Evolutionary conservation across 331 rosid genomes (phyloP).

Genomic region (Malus hybrid): DNA sequence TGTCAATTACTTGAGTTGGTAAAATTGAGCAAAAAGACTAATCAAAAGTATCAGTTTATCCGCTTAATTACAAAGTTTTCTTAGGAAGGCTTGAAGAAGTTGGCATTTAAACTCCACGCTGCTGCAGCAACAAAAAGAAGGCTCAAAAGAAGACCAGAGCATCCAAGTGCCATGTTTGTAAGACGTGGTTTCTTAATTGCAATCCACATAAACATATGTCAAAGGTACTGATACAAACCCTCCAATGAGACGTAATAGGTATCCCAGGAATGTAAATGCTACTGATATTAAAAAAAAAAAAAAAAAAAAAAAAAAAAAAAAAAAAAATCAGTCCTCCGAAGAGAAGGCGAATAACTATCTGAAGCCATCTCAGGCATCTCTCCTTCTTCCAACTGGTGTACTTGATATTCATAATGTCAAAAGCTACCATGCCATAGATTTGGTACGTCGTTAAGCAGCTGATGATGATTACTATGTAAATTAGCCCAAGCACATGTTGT

Average conservation of each 20-base stretch:
- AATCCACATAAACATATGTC: conserved; percentile 55
- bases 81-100: conserved; percentile 43
- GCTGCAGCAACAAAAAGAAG: conserved; percentile 39
- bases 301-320: too few relatives aligned
- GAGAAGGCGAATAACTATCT: conserved; percentile 23
- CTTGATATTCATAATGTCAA: conserved; percentile 48
- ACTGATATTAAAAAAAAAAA: conserved; percentile 15
- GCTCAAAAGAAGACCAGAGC: conserved; percentile 35
- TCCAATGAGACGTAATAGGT: conserved; percentile 33
- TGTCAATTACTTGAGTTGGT: not conserved
- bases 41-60: not conserved
- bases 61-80: not conserved
- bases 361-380: conserved; percentile 26
- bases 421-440: conserved; percentile 52
- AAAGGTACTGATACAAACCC: conserved; percentile 47
- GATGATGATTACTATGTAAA: conserved; percentile 30
- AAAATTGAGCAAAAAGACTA: too few relatives aligned
- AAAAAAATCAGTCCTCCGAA: conserved; percentile 50
- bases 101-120: conserved; percentile 33
- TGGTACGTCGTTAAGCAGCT: conserved; percentile 47
- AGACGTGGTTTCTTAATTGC: conserved; percentile 39
- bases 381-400: conserved; percentile 37
- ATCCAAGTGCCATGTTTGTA: conserved; percentile 40
- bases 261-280: conserved; percentile 50
- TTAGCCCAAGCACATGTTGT: conserved; percentile 23